Base-by-base conservation (phyloP, 2,329 filamentous ascomycete species). In the Zopfia rhizophila region DNA sequence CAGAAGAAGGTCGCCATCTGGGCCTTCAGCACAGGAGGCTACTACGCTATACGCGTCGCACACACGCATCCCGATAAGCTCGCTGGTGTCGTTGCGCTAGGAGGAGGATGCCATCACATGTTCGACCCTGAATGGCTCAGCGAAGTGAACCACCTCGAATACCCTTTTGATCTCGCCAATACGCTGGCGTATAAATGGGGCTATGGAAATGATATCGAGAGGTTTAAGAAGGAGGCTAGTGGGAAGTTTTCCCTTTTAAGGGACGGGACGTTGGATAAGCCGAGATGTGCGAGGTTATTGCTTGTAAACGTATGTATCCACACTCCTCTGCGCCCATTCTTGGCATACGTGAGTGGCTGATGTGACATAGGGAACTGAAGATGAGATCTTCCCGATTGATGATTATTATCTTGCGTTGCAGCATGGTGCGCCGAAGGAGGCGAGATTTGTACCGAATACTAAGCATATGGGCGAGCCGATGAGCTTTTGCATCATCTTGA, bases 361-460 rank as follows among this genome's bases (percentile, higher is more conserved):
- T 30, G 8, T 21, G 14, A n/a, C 19, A 19, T 32, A 60, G 58
- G 79, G 82, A 0, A 79, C 77, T 1, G 75, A 80, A 21, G 82
- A 85, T 58, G 82, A 83, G 69, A 83, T 85, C 35, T 85, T 85
- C 65, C 82, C 82, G 0, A 81, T 85, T 32, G 82, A 85, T 55
- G 82, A 85, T 55, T 80, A 82, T 44, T 80, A 81, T 53, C 63
- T 84, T 28, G 78, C 79, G 18, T 56, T 84, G 33, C 71, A 77
- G 56, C 76, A 80, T 60, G 82, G 81, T 0, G 60, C 69, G 14
- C 75, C 79, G 2, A 85, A 85, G 66, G 75, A 81, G 57, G 80
- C 72, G 27, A 69, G 71, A 17, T 78, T 80, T 45, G 72, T 80
- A 0, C 42, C 61, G 3, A 69, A 66, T 0, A 63, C 60, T 8